Percentiles rank a stretch among this genome's conserved stretches.
Evolutionary conservation across 2,329 filamentous ascomycete species (phyloP).

Genomic region (Penicillium oxalicum): DNA sequence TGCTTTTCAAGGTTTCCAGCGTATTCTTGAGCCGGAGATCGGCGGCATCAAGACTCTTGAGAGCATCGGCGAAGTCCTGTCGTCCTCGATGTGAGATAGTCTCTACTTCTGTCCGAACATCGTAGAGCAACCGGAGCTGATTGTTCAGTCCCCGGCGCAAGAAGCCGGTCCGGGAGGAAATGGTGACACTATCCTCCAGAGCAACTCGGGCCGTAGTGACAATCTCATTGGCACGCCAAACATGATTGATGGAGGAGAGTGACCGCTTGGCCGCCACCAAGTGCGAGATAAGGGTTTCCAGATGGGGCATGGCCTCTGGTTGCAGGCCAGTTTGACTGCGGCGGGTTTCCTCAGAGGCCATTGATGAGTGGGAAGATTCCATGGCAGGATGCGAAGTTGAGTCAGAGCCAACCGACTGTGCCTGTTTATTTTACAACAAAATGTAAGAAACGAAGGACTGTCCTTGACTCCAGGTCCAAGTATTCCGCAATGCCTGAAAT

Average conservation of each 20-base stretch:
- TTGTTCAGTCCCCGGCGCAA: conserved; percentile 55
- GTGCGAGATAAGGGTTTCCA: conserved; percentile 76
- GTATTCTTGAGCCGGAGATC: conserved; percentile 53
- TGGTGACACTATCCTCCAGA: conserved; percentile 70
- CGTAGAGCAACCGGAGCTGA: conserved; percentile 41
- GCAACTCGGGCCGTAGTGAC: conserved; percentile 68
- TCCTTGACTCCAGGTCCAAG: no score
- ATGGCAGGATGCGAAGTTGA: conserved; percentile 12
- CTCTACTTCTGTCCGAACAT: conserved; percentile 41
- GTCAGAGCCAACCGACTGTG: background rate
- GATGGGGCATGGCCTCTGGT: conserved; percentile 30
- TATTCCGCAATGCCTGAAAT: no score
- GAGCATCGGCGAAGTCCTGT: conserved; percentile 43
- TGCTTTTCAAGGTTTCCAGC: conserved; percentile 50
- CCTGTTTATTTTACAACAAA: background rate
- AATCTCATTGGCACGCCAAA: conserved; percentile 81
- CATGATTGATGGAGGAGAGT: conserved; percentile 72
- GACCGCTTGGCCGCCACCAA: conserved; percentile 84
- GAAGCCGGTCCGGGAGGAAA: conserved; percentile 65
- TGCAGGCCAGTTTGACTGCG: conserved; percentile 11
- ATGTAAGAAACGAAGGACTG: background rate
- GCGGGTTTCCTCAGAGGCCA: conserved; percentile 15
- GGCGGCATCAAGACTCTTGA: conserved; percentile 54
- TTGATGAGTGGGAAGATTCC: conserved; percentile 30
- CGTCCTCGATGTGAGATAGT: conserved; percentile 38